A percentile compares a stretch with the other conserved stretches of the same genome.
Evolutionary conservation across 768 basidiomycete species (phyloP).

Genomic region (Leccinum variicolor): DNA sequence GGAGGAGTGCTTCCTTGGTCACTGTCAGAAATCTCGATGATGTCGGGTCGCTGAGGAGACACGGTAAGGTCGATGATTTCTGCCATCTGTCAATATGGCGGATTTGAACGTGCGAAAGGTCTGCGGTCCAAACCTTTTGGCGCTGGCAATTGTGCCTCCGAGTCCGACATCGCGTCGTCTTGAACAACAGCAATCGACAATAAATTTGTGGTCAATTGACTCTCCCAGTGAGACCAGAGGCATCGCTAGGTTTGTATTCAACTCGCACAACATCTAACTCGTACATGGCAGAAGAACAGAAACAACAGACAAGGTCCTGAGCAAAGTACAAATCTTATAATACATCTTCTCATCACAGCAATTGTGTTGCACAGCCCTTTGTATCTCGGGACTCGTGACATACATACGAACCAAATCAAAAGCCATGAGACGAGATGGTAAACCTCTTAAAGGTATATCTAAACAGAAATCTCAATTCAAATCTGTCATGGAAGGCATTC

Average conservation of each 20-base stretch:
- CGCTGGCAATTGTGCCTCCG: not conserved
- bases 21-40: slow-evolving; percentile 30
- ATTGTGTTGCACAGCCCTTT: not conserved
- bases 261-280: not conserved
- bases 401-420: slow-evolving; percentile 27
- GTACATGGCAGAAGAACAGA: not conserved
- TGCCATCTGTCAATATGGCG: slow-evolving; percentile 14
- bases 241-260: not conserved
- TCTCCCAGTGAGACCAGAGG: not conserved
- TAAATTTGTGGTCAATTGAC: no score
- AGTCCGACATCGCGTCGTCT: no score
- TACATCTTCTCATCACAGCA: not conserved
- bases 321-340: slow-evolving; percentile 2
- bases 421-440: slow-evolving; percentile 56
- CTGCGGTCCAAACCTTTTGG: not conserved
- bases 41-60: slow-evolving; percentile 26
- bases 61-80: slow-evolving; percentile 34
- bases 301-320: not conserved
- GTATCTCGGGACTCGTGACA: not conserved
- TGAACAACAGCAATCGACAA: no score
- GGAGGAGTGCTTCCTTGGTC: slow-evolving; percentile 15
- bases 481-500: not conserved
- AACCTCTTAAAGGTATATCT: slow-evolving; percentile 84
- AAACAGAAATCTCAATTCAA: slow-evolving; percentile 6
- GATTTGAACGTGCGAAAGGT: slow-evolving; percentile 1